phyloP scores from a whole-genome alignment of 2,329 filamentous ascomycete genomes.

The Monosporascus sp. region DNA sequence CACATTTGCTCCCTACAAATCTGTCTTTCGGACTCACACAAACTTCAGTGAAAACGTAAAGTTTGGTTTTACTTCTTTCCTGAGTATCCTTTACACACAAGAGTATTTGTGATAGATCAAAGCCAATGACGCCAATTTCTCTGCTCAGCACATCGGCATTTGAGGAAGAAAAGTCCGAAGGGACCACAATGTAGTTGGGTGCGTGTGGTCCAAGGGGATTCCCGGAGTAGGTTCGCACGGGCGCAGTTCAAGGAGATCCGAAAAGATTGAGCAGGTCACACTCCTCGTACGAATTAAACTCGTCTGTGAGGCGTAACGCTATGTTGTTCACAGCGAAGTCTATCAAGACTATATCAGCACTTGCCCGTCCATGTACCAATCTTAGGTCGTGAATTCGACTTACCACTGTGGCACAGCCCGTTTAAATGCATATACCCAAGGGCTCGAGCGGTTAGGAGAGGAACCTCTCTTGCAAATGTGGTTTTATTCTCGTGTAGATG shows the following conservation, averaged over 20 bases:
- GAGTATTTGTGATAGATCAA: not conserved
- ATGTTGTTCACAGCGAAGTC: conserved; percentile 3
- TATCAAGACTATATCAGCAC: conserved; percentile 14
- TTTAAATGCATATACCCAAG: conserved; percentile 14
- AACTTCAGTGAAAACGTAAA: no score
- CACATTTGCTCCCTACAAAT: no score
- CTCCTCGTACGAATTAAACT: no score
- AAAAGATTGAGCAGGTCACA: not conserved
- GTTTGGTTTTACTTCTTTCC: no score
- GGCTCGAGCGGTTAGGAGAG: conserved; percentile 12
- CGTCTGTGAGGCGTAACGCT: conserved; percentile 2
- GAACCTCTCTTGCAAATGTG: conserved; percentile 5
- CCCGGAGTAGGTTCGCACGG: conserved; percentile 10
- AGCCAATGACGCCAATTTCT: conserved; percentile 10
- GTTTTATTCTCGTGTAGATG: conserved; percentile 10
- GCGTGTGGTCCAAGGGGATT: conserved; percentile 11
- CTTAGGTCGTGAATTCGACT: conserved; percentile 1
- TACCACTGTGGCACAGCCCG: conserved; percentile 22
- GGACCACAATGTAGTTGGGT: conserved; percentile 18
- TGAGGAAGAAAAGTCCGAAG: conserved; percentile 14
- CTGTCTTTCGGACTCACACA: no score
- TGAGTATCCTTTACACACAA: no score
- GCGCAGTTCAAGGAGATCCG: conserved; percentile 7
- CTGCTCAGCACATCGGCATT: conserved; percentile 8
- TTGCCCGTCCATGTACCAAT: conserved; percentile 9